phyloP scores from a whole-genome alignment of 73 alveolate species.

The Paramecium bursaria region DNA sequence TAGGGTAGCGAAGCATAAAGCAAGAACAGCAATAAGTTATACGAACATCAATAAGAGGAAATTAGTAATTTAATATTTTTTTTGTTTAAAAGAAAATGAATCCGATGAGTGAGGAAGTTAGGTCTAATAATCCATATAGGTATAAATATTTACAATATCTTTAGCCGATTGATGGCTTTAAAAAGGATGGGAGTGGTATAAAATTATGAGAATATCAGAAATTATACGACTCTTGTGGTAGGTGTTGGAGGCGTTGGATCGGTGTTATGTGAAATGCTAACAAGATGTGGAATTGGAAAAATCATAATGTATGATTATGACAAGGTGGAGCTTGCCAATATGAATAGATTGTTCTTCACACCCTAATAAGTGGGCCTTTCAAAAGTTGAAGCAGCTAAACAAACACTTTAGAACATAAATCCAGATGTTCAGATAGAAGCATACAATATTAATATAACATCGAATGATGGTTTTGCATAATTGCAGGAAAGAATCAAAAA shows the following conservation, averaged over 20 bases:
- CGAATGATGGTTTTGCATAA: conserved; percentile 69
- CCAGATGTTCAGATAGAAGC: conserved; percentile 97
- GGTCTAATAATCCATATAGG: conserved; percentile 66
- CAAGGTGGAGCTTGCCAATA: conserved; percentile 96
- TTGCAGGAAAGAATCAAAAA: conserved; percentile 79
- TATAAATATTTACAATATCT: background rate
- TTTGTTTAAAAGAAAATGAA: too few species aligned
- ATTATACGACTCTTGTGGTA: conserved; percentile 84
- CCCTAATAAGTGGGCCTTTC: conserved; percentile 77
- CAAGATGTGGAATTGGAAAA: conserved; percentile 98
- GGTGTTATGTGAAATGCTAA: conserved; percentile 98
- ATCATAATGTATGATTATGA: conserved; percentile 85
- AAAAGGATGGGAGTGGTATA: conserved; percentile 97
- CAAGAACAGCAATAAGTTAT: too few species aligned
- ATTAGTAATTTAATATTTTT: too few species aligned
- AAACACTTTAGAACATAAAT: conserved; percentile 92
- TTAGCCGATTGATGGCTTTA: conserved; percentile 96
- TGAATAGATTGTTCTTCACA: conserved; percentile 85
- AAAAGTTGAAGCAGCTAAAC: conserved; percentile 98
- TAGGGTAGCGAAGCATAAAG: too few species aligned
- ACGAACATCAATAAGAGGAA: too few species aligned
- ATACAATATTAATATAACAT: conserved; percentile 86
- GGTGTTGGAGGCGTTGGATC: conserved; percentile 99
- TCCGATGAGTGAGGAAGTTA: conserved; percentile 72
- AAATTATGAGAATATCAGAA: conserved; percentile 87